Base-by-base conservation (phyloP, 2,329 filamentous ascomycete species). In the Geosmithia morbida region DNA sequence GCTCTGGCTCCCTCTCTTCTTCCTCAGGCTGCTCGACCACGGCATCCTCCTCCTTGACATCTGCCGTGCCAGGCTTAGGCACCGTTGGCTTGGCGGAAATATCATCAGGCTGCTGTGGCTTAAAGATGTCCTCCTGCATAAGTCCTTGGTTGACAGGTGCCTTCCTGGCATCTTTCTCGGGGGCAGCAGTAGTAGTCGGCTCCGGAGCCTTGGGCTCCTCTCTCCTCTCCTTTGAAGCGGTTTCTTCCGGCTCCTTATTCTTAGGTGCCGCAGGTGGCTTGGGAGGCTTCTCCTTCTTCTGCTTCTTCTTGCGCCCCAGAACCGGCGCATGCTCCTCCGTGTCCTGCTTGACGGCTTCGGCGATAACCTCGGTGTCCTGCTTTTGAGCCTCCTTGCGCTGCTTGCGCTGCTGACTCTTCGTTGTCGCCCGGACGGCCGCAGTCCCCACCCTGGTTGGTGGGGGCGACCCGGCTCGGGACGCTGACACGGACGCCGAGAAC, bases 291-390 rank as follows among this genome's bases (percentile, higher is more conserved):
- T 83, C 79, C 64, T 87, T 90, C 70, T 85, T 88, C 60, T 85
- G 78, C 66, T 90, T 92, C 70, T 87, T 90, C 70, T 88, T 88
- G 46, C 86, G 77, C 33, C 84, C 84, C 45, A 87, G 61, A 41
- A 94, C 83, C 0, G 87, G 86, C 7, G 79, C 86, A 53, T 77
- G 74, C 52, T 78, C 74, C 46, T 76, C 69, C 13, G 70, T 61
- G 49, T 81, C 79, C 14, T 65, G 56, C 45, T 71, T 69, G 52
- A 74, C 56, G 1, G 65, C 55, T 51, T 77, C 75, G 2, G 63
- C 66, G 50, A 80, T 71, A 33, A 71, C 60, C 17, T 70, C 72
- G 2, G 72, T 73, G 48, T 84, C 80, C 55, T 81, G 78, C 56
- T 80, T 83, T 50, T 77, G 67, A 17, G 73, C 75, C 52, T 83